Percentiles rank a stretch among this genome's conserved stretches.
These are phyloP conservation scores for Phialophora verrucosa DNA, from an alignment of 2,329 filamentous ascomycete genomes.

Conservation along the genomic window DNA sequence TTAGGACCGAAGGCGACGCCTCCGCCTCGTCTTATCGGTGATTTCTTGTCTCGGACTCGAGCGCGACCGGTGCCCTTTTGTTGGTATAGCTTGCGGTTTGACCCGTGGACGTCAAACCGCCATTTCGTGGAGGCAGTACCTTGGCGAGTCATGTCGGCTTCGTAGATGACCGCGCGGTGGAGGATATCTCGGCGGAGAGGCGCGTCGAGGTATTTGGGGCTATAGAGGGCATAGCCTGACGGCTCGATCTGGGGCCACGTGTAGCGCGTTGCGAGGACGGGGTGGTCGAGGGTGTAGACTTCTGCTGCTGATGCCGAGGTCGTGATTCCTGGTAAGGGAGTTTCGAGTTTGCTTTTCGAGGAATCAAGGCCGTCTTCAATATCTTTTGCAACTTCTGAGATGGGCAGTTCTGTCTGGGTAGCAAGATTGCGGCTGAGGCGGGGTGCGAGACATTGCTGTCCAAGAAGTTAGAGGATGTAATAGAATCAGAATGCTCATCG, in stretches of 20 bases:
- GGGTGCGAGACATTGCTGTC: slow-evolving; percentile 53
- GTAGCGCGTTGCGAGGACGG: slow-evolving; percentile 84
- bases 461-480: slow-evolving; percentile 36
- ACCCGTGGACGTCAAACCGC: slow-evolving; percentile 81
- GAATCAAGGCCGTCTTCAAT: slow-evolving; percentile 32
- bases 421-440: slow-evolving; percentile 54
- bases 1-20: slow-evolving; percentile 90
- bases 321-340: slow-evolving; percentile 36
- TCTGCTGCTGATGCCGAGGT: slow-evolving; percentile 31
- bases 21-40: slow-evolving; percentile 80
- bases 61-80: slow-evolving; percentile 88
- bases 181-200: slow-evolving; percentile 90
- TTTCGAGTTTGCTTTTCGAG: slow-evolving; percentile 37
- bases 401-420: slow-evolving; percentile 51
- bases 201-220: slow-evolving; percentile 80
- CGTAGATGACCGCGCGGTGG: slow-evolving; percentile 88
- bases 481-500: neutral
- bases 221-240: slow-evolving; percentile 75
- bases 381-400: slow-evolving; percentile 29
- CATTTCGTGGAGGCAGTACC: slow-evolving; percentile 86
- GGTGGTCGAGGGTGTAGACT: slow-evolving; percentile 46
- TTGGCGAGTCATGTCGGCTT: slow-evolving; percentile 85
- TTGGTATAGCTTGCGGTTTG: slow-evolving; percentile 76
- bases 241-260: slow-evolving; percentile 89
- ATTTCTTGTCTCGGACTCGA: slow-evolving; percentile 79